phyloP scores from a whole-genome alignment of 257 asterid genomes.

The Solanum pimpinellifolium region DNA sequence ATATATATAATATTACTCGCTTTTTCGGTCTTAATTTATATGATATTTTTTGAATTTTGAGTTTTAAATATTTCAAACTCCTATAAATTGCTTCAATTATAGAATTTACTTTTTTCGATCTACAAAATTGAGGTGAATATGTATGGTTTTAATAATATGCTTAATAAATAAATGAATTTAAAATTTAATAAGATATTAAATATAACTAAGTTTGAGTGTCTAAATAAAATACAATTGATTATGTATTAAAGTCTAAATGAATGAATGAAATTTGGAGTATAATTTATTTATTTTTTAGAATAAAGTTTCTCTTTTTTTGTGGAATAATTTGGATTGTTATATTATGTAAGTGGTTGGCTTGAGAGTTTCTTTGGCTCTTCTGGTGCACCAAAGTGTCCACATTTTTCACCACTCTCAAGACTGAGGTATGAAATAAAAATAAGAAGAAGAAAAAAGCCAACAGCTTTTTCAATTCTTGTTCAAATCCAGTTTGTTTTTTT shows the following conservation, averaged over 20 bases:
- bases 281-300: neutral
- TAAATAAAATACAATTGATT: neutral
- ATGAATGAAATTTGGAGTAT: neutral
- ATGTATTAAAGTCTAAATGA: neutral
- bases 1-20: neutral
- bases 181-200: neutral
- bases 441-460: neutral
- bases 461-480: neutral
- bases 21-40: neutral
- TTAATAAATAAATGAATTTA: neutral
- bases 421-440: conserved; percentile 13
- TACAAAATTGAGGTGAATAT: neutral
- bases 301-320: conserved; percentile 7
- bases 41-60: neutral
- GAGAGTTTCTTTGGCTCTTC: conserved; percentile 37
- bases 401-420: conserved; percentile 14
- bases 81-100: neutral
- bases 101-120: neutral
- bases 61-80: neutral
- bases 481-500: neutral
- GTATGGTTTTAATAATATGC: neutral
- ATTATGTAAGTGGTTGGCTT: conserved; percentile 23
- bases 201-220: neutral
- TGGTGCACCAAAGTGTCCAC: conserved; percentile 18
- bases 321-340: conserved; percentile 1